Evolutionary conservation across 1,284 basidiomycete species (phyloP), one percentile per base, ranked within the genome.

Genomic region (Kalmanozyma brasiliensis): DNA sequence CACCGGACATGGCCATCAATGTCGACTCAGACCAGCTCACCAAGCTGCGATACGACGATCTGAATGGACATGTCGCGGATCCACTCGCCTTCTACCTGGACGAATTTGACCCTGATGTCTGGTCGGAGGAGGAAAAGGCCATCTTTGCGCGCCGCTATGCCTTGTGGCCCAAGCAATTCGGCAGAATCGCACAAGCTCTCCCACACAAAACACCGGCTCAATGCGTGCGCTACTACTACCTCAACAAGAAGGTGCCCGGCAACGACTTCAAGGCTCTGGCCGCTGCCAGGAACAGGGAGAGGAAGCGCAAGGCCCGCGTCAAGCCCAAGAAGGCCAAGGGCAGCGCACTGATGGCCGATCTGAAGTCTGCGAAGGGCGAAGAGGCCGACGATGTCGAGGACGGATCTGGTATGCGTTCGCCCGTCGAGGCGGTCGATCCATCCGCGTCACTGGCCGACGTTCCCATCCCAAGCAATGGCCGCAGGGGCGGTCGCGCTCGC

Each of bases 171-270:
- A 98, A 98, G 82, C 94, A 97, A 81, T 98, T 98, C 79, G 93
- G 92, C 40, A 84, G 83, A 68, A 94, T 98, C 61, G 89, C 94
- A 1, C 87, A 89, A 32, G 87, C 85, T 52, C 84, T 98, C 17
- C 89, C 90, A 1, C 87, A 93, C 85, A 98, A 97, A 86, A 90
- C 91, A 4, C 85, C 91, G 0, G 85, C 89, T 0, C 91, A 97
- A 86, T 97, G 94, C 81, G 92, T 98, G 37, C 87, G 90, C 45
- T 96, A 89, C 83, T 98, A 98, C 83, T 98, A 98, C 83, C 85
- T 95, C 59, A 92, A 94, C 84, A 98, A 98, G 86, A 93, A 95
- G 55, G 45, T 46, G 55, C 65, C 69, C 16, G 78, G 74, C n/a
- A 72, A 75, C 65, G 73, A 78, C 42, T 81, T 78, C 67, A 81